phyloP scores from a whole-genome alignment of 2,329 filamentous ascomycete species.

The Cadophora luteo-olivacea region DNA sequence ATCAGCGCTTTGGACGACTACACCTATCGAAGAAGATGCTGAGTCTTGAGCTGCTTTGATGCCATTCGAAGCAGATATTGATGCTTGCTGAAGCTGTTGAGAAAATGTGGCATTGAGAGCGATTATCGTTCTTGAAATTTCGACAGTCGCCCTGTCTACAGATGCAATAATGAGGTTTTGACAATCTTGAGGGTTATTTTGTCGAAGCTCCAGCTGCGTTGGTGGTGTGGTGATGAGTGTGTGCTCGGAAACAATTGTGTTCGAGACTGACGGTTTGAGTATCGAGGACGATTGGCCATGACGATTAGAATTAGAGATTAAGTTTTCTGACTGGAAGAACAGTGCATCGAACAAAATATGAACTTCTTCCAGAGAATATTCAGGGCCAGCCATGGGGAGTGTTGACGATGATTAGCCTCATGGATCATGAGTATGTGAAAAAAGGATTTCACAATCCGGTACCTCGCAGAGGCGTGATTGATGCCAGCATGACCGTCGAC shows the following conservation, averaged over 20 bases:
- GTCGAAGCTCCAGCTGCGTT: constrained; percentile 27
- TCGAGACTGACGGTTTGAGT: constrained; percentile 11
- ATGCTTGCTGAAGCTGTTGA: constrained; percentile 31
- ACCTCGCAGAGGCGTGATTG: neutral
- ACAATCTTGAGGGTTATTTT: constrained; percentile 32
- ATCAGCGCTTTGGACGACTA: constrained; percentile 25
- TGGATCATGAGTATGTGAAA: neutral
- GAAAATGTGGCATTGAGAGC: constrained; percentile 34
- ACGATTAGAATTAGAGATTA: neutral
- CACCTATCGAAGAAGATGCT: constrained; percentile 23
- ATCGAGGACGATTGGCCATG: constrained; percentile 2
- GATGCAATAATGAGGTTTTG: constrained; percentile 31
- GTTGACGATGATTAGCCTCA: neutral
- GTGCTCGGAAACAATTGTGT: constrained; percentile 13
- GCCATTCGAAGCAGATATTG: constrained; percentile 28
- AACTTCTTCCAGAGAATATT: constrained; percentile 2
- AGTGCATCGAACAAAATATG: neutral
- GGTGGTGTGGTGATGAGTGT: constrained; percentile 28
- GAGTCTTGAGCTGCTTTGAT: constrained; percentile 29
- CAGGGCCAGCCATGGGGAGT: neutral
- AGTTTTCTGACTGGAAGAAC: neutral
- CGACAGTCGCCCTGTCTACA: constrained; percentile 33
- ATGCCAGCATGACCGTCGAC: neutral
- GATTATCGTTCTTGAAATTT: constrained; percentile 35
- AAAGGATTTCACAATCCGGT: neutral